Evolutionary conservation across 306 rosid species (phyloP).

Genomic region (Sechiopsis laciniata): DNA sequence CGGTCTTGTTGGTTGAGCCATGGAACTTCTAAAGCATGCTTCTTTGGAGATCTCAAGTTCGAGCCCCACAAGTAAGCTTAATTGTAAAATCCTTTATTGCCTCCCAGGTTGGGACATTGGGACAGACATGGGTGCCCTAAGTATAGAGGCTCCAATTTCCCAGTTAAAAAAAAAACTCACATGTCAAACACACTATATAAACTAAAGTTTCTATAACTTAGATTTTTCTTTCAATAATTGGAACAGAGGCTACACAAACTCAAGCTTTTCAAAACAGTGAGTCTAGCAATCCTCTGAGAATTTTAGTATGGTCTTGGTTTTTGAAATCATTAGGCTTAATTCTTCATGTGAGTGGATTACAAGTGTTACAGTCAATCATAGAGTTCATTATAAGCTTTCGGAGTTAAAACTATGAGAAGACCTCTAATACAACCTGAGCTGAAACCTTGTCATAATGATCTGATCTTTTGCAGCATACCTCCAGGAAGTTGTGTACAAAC

Average conservation of each 20-base stretch:
- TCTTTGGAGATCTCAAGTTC: no score
- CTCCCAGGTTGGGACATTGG: no score
- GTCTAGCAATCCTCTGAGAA: not conserved
- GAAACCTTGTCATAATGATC: not conserved
- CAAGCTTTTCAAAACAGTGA: not conserved
- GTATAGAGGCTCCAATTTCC: no score
- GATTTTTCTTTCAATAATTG: not conserved
- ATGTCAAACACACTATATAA: not conserved
- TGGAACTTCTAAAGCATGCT: no score
- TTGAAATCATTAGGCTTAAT: no score
- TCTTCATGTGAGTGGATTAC: no score
- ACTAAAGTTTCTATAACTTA: not conserved
- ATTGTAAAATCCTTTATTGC: no score
- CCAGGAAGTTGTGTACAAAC: conserved; percentile 75
- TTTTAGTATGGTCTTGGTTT: not conserved
- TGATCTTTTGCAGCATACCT: conserved; percentile 52
- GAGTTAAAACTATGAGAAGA: not conserved
- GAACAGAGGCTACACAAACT: not conserved
- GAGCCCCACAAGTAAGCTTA: no score
- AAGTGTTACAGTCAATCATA: no score
- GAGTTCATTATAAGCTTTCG: no score
- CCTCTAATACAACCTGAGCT: not conserved
- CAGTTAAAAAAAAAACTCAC: not conserved
- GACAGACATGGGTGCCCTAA: no score
- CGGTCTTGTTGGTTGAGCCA: no score